phyloP scores from a whole-genome alignment of 495 filamentous ascomycete genomes.

The Tuber borchii region DNA sequence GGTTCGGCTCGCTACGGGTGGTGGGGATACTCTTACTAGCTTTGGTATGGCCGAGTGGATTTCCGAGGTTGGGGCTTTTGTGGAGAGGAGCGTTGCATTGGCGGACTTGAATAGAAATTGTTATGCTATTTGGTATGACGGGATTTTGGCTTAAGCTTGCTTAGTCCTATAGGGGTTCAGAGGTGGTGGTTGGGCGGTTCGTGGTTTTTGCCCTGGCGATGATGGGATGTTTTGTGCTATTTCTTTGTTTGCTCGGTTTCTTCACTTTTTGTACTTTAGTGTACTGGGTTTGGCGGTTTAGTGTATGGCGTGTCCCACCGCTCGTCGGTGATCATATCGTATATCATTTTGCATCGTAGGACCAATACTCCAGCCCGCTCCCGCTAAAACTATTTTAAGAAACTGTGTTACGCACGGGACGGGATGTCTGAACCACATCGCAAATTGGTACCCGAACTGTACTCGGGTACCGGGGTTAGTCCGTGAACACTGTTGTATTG shows the following conservation, averaged over 20 bases:
- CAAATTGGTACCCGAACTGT: neutral
- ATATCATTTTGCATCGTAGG: neutral
- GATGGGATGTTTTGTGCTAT: neutral
- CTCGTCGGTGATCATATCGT: neutral
- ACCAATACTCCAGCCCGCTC: neutral
- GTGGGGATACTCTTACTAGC: slow-evolving; percentile 71
- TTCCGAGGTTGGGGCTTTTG: slow-evolving; percentile 70
- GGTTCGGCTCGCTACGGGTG: slow-evolving; percentile 70
- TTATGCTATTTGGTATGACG: slow-evolving; percentile 76
- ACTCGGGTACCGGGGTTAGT: no score
- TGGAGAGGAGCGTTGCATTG: slow-evolving; percentile 69
- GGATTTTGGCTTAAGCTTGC: slow-evolving; percentile 44
- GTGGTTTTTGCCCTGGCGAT: neutral
- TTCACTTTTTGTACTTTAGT: neutral
- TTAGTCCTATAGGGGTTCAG: neutral
- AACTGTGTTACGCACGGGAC: neutral
- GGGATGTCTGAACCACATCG: neutral
- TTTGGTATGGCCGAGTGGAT: slow-evolving; percentile 85
- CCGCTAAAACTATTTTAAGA: neutral
- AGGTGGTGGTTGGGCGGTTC: neutral
- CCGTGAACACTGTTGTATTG: no score
- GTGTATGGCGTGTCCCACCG: neutral
- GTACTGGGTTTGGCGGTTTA: neutral
- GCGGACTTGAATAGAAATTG: slow-evolving; percentile 70
- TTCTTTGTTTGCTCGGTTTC: neutral